Conservation (phyloP, 805 yeast genomes). For the Sugiyamaella boreocaroliniensis region DNA sequence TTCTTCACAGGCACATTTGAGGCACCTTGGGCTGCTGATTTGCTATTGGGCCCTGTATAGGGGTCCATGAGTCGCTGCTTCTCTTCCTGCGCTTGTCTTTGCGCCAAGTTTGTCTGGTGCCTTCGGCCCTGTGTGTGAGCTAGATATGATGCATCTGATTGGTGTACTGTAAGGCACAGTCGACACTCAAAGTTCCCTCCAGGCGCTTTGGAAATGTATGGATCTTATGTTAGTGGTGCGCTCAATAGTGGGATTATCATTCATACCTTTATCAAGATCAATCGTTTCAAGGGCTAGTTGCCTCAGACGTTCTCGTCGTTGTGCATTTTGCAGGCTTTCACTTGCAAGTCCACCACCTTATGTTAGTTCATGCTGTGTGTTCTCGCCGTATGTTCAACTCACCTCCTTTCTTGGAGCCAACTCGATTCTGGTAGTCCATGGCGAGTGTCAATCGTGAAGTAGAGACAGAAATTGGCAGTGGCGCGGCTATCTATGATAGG, state of each 20-base stretch:
- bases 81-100: constrained; percentile 44
- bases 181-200: constrained; percentile 81
- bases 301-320: constrained; percentile 59
- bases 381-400: neutral
- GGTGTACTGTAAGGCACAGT: constrained; percentile 77
- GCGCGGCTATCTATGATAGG: neutral
- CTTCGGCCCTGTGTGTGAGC: constrained; percentile 80
- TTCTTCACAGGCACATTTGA: constrained; percentile 40
- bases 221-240: constrained; percentile 48
- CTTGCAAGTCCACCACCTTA: constrained; percentile 74
- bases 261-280: constrained; percentile 32
- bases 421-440: constrained; percentile 90
- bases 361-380: neutral
- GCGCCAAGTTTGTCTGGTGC: constrained; percentile 67
- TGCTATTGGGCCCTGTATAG: neutral
- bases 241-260: neutral
- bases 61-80: constrained; percentile 12
- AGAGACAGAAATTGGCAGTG: neutral
- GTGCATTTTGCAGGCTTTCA: constrained; percentile 57
- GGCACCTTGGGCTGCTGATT: constrained; percentile 20
- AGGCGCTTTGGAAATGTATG: constrained; percentile 78
- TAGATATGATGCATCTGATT: constrained; percentile 70
- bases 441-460: neutral
- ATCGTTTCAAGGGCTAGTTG: constrained; percentile 47
- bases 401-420: constrained; percentile 78